Evolutionary conservation across 2,329 filamentous ascomycete genomes (phyloP).

Genomic region (Sphaceloma murrayae): DNA sequence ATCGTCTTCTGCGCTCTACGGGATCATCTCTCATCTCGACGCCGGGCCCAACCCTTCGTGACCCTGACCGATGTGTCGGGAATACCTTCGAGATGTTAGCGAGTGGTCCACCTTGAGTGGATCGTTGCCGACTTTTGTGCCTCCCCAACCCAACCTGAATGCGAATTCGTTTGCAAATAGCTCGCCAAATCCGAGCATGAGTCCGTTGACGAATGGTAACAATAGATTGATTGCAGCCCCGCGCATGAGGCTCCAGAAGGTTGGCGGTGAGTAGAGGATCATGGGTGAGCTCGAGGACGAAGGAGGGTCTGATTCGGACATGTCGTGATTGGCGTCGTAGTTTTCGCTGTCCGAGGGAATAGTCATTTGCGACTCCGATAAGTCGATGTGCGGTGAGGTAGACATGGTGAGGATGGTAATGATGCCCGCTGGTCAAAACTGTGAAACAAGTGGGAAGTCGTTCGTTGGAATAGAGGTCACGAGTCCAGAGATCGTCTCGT

Average conservation of each 20-base stretch:
- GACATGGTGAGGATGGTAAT: constrained; percentile 16
- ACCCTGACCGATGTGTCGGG: constrained; percentile 48
- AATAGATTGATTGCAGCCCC: constrained; percentile 94
- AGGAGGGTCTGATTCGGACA: constrained; percentile 51
- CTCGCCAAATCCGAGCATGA: constrained; percentile 98
- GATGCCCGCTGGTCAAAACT: too few species aligned
- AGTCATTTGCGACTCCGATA: constrained; percentile 65
- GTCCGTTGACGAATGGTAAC: constrained; percentile 88
- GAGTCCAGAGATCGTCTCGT: too few species aligned
- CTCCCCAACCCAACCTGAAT: constrained; percentile 84
- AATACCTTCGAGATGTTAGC: too few species aligned
- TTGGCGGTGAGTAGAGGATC: constrained; percentile 82
- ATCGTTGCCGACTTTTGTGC: constrained; percentile 68
- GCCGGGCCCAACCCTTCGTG: constrained; percentile 65
- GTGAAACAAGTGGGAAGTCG: too few species aligned
- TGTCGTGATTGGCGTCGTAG: constrained; percentile 56
- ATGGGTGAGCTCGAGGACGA: constrained; percentile 57
- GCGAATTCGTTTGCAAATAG: constrained; percentile 93
- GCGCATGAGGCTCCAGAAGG: constrained; percentile 72
- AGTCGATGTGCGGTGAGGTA: constrained; percentile 29
- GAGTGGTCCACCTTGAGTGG: too few species aligned
- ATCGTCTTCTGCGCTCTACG: constrained; percentile 44
- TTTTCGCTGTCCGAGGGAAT: constrained; percentile 77
- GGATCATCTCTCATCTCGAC: constrained; percentile 68
- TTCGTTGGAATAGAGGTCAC: too few species aligned